phyloP scores from a whole-genome alignment of 2,329 filamentous ascomycete genomes.

The Stemphylium lycopersici region DNA sequence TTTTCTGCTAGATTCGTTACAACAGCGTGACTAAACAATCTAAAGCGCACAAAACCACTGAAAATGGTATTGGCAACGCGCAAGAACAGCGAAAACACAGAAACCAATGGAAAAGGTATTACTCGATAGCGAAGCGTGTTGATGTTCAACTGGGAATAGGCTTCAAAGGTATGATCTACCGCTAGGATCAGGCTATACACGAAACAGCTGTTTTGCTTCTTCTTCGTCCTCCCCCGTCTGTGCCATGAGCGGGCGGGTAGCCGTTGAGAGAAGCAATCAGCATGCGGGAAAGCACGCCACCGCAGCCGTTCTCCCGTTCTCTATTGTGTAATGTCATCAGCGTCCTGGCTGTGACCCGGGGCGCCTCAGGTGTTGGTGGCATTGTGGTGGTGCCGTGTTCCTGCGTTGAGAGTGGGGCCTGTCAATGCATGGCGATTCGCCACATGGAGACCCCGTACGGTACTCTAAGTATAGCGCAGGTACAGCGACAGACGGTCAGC shows the following conservation, averaged over 20 bases:
- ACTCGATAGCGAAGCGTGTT: neutral
- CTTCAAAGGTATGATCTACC: neutral
- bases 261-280: slow-evolving; percentile 10
- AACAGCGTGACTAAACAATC: too few relatives aligned
- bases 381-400: slow-evolving; percentile 10
- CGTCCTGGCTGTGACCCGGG: slow-evolving; percentile 7
- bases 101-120: too few relatives aligned
- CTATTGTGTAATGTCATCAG: neutral
- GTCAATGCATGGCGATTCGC: neutral
- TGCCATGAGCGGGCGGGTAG: neutral
- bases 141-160: neutral
- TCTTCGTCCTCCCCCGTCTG: neutral
- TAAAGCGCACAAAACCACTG: too few relatives aligned
- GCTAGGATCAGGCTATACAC: neutral
- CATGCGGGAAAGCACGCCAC: neutral
- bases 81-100: too few relatives aligned
- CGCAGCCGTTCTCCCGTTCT: neutral
- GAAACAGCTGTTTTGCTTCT: slow-evolving; percentile 9
- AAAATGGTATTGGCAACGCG: too few relatives aligned
- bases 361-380: slow-evolving; percentile 10
- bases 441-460: neutral
- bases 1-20: too few relatives aligned
- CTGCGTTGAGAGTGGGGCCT: slow-evolving; percentile 10
- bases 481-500: neutral
- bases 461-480: neutral